Evolutionary conservation across 805 yeast genomes (phyloP), one percentile per base, ranked within the genome.

Genomic region (Brettanomyces bruxellensis): DNA sequence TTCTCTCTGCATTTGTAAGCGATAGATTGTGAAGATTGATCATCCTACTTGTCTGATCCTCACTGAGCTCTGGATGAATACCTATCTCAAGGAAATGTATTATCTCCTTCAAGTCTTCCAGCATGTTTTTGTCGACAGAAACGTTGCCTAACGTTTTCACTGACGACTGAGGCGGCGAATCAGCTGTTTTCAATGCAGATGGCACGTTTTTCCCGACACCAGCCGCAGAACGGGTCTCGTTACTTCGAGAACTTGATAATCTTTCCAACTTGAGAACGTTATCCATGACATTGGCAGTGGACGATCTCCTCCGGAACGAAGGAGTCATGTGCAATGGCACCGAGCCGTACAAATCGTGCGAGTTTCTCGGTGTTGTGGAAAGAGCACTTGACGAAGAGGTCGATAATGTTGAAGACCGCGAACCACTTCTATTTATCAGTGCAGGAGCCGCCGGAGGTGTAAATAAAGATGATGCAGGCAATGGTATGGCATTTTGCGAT

Each of bases 11-110:
- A 13, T 74, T 68, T 36, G 47, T 41, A 3, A 80, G 61, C 1
- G 85, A 75, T 32, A 81, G 60, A 49, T 78, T 76, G 49, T 79
- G 84, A 32, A 81, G 61, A n/a, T 75, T 73, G 25, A 76, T 66
- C 0, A 81, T 79, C 60, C 62, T 55, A 51, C 58, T 57, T 41
- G 55, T 49, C 18, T 55, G 50, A 42, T 61, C 62, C 8, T 51
- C 24, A 4, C 55, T 44, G 34, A 55, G 24, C 28, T 60, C 61
- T 32, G 55, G 30, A 34, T 49, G 49, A 13, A 57, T 49, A 32
- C 64, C 66, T 34, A 65, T 67, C 51, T 74, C 79, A 6, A 79
- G 55, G 18, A 79, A 60, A 32, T 65, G 60, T 23, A 79, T 72
- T 45, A 79, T 68, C 18, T 75, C 76, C 49, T 69, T 69, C 24